Conservation (phyloP, 2,329 filamentous ascomycete species). For the Ilyonectria destructans region DNA sequence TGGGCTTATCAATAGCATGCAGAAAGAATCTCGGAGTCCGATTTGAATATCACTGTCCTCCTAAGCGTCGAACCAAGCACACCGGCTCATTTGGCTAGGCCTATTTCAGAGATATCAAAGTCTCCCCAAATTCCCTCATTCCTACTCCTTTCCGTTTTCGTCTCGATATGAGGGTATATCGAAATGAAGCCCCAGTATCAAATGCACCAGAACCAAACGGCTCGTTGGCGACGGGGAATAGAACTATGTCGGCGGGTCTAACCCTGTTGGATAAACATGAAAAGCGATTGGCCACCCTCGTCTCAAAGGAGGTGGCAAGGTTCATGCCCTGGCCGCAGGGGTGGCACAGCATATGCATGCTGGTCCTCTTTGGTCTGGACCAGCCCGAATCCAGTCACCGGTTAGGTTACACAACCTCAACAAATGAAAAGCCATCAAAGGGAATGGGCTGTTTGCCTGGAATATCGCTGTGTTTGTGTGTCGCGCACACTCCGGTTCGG, state of each 20-base stretch:
- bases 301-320: slow-evolving; percentile 16
- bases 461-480: slow-evolving; percentile 1
- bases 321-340: slow-evolving; percentile 17
- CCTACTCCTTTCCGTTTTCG: not conserved
- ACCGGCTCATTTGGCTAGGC: not conserved
- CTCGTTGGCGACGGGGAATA: not conserved
- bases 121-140: not conserved
- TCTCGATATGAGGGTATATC: slow-evolving; percentile 16
- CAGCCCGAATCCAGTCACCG: slow-evolving; percentile 34
- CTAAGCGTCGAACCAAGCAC: too few species aligned
- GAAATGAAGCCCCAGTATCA: not conserved
- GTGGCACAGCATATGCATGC: slow-evolving; percentile 40
- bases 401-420: slow-evolving; percentile 39
- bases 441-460: slow-evolving; percentile 15
- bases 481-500: not conserved
- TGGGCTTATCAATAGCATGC: too few species aligned
- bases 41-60: too few species aligned
- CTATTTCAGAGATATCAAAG: not conserved
- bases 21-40: too few species aligned
- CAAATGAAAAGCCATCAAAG: slow-evolving; percentile 16
- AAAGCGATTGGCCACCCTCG: slow-evolving; percentile 19
- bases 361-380: slow-evolving; percentile 18
- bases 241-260: not conserved
- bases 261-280: not conserved
- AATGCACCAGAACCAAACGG: not conserved